phyloP scores from a whole-genome alignment of 202 grass and related monocot species.

The Panicum virgatum region DNA sequence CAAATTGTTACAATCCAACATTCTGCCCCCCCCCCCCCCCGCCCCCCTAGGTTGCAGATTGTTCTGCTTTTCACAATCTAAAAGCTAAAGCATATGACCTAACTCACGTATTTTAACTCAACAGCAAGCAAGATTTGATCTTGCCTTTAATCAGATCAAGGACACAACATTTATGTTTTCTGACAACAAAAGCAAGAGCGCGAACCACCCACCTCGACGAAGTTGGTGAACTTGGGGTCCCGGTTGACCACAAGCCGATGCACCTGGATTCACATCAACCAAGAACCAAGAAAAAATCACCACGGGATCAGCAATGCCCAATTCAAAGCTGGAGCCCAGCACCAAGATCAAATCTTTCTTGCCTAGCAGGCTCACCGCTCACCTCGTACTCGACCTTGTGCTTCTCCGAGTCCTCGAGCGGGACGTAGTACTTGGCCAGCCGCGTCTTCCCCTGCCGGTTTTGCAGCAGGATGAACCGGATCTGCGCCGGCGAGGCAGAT shows the following conservation, averaged over 20 bases:
- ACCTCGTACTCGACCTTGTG: conserved; percentile 99
- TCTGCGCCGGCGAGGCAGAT: conserved; percentile 46
- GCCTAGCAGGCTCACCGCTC: neutral
- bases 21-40: neutral
- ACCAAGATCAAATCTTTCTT: conserved; percentile 11
- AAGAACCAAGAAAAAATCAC: neutral
- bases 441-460: conserved; percentile 98
- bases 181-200: conserved; percentile 1
- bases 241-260: conserved; percentile 92
- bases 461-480: conserved; percentile 94
- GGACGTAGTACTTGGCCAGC: conserved; percentile 91
- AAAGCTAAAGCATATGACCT: neutral
- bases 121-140: neutral
- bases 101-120: neutral
- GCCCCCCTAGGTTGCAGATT: neutral
- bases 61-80: neutral
- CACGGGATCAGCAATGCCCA: neutral
- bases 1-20: neutral
- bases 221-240: conserved; percentile 98
- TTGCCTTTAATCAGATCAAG: neutral
- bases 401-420: conserved; percentile 97
- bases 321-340: neutral
- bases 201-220: conserved; percentile 76
- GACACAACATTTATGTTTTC: conserved; percentile 3
- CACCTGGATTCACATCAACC: conserved; percentile 49